Evolutionary conservation across 176 grass and related monocot species (phyloP), one percentile per base, ranked within the genome.

Genomic region (Hordeum marinum): DNA sequence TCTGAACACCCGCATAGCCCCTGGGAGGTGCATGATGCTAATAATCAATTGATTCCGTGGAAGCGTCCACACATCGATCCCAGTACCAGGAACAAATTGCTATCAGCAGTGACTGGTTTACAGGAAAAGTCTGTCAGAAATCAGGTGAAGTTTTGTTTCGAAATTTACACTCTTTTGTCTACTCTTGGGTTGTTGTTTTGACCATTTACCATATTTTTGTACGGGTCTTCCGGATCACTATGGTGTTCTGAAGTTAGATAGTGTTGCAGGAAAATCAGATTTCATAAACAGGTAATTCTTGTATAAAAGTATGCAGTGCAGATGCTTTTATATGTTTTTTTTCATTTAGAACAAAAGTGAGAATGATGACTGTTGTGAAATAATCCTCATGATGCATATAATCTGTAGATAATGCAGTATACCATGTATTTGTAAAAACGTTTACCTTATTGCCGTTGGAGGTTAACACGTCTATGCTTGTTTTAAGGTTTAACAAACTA

Each of bases 21-120:
- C 18, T 98, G 96, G 96, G 96, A 98, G 72, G 89, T 98, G 83
- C 89, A 95, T 70, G 96, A 98, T 87, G 86, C 79, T 45, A 83
- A 89, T 80, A 86, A 80, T 45, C 92, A 80, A 83, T 94, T 94
- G 93, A 76, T 63, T 75, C 88, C 87, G 73, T 95, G 96, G 96
- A 89, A 90, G 72, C 93, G 95, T 85, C 96, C 93, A 15, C 86
- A 87, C 64, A 90, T 98, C 11, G 79, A 92, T 87, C 27, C 77
- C 10, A 60, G 25, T 23, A 89, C 65, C 78, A 88, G 89, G 80
- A 57, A 92, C 67, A 81, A 82, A 20, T 82, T 98, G 76, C 81
- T 95, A 75, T 90, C 66, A 24, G 67, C 78, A 80, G 85, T 98
- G 71, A 67, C 84, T 17, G 90, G 83, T 18, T 90, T 98, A 67